Evolutionary conservation across 2,329 filamentous ascomycete species (phyloP).

Genomic region (Epichloe elymi): DNA sequence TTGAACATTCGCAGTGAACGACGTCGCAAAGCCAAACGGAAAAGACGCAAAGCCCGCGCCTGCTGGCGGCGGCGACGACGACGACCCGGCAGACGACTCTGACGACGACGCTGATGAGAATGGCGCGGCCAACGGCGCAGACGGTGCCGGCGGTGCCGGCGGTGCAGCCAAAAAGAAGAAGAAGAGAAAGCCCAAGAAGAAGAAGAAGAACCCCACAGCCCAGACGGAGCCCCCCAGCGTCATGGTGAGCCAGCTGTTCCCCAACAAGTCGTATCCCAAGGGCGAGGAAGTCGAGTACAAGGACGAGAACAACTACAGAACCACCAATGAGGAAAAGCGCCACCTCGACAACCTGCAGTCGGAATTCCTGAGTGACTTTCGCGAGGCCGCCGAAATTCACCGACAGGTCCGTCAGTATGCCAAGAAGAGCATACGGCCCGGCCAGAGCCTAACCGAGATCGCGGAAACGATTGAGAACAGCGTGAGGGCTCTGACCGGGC

Average conservation of each 20-base stretch:
- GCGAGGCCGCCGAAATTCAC: slow-evolving; percentile 78
- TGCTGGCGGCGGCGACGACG: slow-evolving; percentile 25
- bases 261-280: slow-evolving; percentile 56
- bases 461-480: slow-evolving; percentile 79
- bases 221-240: slow-evolving; percentile 67
- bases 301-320: slow-evolving; percentile 64
- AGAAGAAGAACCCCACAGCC: slow-evolving; percentile 61
- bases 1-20: slow-evolving; percentile 20
- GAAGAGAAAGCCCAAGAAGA: slow-evolving; percentile 78
- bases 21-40: slow-evolving; percentile 25
- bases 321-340: slow-evolving; percentile 72
- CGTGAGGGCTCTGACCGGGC: slow-evolving; percentile 63
- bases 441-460: slow-evolving; percentile 67
- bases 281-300: slow-evolving; percentile 69
- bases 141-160: slow-evolving; percentile 26
- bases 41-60: slow-evolving; percentile 27
- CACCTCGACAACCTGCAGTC: slow-evolving; percentile 70
- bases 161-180: slow-evolving; percentile 33
- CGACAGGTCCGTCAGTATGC: slow-evolving; percentile 77
- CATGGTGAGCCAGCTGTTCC: slow-evolving; percentile 58
- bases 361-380: slow-evolving; percentile 69
- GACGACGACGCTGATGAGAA: slow-evolving; percentile 41
- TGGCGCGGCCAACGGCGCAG: slow-evolving; percentile 18
- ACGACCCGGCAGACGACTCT: slow-evolving; percentile 34
- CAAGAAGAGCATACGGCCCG: slow-evolving; percentile 67